These are phyloP conservation scores for Ophiognomonia clavigignenti-juglandacearum DNA, from an alignment of 2,329 filamentous ascomycete species.

Conservation along the genomic window DNA sequence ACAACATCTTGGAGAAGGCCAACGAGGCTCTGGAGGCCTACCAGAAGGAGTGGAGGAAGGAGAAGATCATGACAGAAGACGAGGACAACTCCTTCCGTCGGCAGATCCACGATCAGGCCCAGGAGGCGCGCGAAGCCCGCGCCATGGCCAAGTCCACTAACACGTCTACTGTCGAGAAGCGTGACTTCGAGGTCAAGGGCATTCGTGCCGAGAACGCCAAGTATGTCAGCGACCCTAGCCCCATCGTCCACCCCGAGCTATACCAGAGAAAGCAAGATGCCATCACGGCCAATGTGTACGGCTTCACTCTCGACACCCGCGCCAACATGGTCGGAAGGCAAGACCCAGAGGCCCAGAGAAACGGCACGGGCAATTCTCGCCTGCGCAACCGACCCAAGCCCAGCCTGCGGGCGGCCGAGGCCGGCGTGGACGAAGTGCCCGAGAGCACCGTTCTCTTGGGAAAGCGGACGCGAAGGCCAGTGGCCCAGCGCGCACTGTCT, in stretches of 20 bases:
- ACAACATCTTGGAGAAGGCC: constrained; percentile 37
- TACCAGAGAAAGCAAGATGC: constrained; percentile 47
- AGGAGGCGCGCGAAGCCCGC: constrained; percentile 29
- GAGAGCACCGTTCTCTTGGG: constrained; percentile 40
- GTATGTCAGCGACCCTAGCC: constrained; percentile 36
- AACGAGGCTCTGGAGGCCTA: constrained; percentile 44
- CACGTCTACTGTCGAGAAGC: constrained; percentile 38
- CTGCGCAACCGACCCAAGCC: constrained; percentile 53
- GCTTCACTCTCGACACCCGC: constrained; percentile 57
- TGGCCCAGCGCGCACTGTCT: constrained; percentile 48
- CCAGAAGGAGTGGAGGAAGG: constrained; percentile 49
- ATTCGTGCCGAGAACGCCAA: constrained; percentile 36
- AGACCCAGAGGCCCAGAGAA: constrained; percentile 50
- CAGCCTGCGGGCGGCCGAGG: constrained; percentile 55
- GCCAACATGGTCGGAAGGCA: constrained; percentile 54
- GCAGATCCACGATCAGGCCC: constrained; percentile 38
- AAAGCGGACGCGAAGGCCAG: constrained; percentile 50
- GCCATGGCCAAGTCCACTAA: constrained; percentile 23
- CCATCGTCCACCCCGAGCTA: constrained; percentile 40
- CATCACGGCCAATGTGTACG: constrained; percentile 55
- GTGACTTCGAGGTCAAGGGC: constrained; percentile 50
- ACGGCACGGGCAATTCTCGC: constrained; percentile 51
- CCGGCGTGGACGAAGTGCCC: constrained; percentile 33
- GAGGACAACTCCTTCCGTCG: constrained; percentile 53
- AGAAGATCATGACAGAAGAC: constrained; percentile 49